Evolutionary conservation across 2,329 filamentous ascomycete species (phyloP).

Genomic region (Arthrinium puccinioides): DNA sequence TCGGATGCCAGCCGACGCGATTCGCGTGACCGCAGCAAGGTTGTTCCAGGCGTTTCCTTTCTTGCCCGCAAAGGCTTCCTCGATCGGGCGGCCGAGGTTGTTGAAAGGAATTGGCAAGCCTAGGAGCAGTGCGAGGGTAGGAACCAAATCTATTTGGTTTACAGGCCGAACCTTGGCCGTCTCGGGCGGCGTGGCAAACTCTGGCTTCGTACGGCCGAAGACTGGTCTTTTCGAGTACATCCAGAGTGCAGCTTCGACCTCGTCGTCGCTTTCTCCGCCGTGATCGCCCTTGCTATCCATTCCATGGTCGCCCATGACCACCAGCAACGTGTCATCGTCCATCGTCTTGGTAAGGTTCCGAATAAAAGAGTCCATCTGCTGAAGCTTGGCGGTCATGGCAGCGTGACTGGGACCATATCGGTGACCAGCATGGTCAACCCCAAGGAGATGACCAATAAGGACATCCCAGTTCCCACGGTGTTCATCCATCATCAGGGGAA

Average conservation of each 20-base stretch:
- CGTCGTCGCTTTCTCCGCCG: slow-evolving; percentile 95
- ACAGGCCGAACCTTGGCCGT: slow-evolving; percentile 71
- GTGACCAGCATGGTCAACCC: slow-evolving; percentile 95
- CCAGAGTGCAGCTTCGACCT: slow-evolving; percentile 91
- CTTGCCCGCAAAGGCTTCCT: slow-evolving; percentile 78
- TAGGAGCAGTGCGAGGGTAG: slow-evolving; percentile 79
- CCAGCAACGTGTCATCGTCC: slow-evolving; percentile 78
- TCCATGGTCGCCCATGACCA: slow-evolving; percentile 98
- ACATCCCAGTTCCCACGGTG: slow-evolving; percentile 77
- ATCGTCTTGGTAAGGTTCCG: slow-evolving; percentile 62
- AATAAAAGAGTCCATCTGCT: slow-evolving; percentile 83
- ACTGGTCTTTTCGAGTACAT: slow-evolving; percentile 89
- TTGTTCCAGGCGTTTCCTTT: slow-evolving; percentile 67
- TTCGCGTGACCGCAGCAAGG: slow-evolving; percentile 66
- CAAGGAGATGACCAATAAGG: slow-evolving; percentile 88
- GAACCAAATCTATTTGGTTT: slow-evolving; percentile 90
- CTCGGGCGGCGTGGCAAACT: slow-evolving; percentile 49
- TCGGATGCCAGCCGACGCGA: slow-evolving; percentile 79
- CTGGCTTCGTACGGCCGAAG: slow-evolving; percentile 69
- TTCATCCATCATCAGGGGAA: slow-evolving; percentile 65
- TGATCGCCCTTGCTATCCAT: slow-evolving; percentile 98
- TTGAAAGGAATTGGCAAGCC: slow-evolving; percentile 95
- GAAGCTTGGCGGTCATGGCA: slow-evolving; percentile 84
- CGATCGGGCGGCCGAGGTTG: slow-evolving; percentile 85
- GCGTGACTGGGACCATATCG: slow-evolving; percentile 89